Percentiles rank a stretch among this genome's conserved stretches.
phyloP scores from a whole-genome alignment of 345 rosid genomes.

The Hibiscus tridactylites region DNA sequence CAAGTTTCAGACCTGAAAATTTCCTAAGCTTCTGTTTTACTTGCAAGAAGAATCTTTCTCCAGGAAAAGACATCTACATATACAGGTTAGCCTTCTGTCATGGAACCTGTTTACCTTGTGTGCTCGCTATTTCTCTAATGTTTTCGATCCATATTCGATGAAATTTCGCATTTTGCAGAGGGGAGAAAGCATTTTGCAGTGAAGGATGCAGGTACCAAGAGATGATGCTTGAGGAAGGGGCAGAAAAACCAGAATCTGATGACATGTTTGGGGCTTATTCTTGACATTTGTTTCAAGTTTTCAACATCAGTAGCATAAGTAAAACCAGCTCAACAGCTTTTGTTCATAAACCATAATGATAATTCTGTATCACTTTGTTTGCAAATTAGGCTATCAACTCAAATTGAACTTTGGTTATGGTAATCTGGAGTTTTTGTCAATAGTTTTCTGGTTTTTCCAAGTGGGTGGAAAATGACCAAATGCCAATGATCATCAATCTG shows the following conservation, averaged over 20 bases:
- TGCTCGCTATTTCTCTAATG: neutral
- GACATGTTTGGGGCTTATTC: conserved; percentile 18
- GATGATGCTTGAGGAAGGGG: conserved; percentile 51
- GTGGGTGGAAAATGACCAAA: conserved; percentile 6
- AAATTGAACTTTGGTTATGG: neutral
- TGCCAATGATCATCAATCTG: conserved; percentile 6
- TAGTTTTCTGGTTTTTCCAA: conserved; percentile 9
- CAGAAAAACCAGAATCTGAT: conserved; percentile 15
- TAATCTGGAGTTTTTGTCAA: conserved; percentile 11
- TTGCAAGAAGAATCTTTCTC: conserved; percentile 75
- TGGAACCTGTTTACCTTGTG: neutral
- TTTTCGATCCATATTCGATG: neutral
- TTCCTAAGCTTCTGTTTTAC: conserved; percentile 70
- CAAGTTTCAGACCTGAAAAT: conserved; percentile 35
- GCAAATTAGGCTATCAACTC: neutral
- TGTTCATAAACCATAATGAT: neutral
- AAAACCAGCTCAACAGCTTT: neutral
- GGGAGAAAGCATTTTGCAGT: conserved; percentile 94
- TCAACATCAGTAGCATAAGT: neutral
- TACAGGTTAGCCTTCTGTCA: conserved; percentile 52
- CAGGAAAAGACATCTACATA: conserved; percentile 82
- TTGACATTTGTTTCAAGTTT: neutral
- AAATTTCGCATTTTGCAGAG: conserved; percentile 32
- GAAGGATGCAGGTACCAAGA: conserved; percentile 63
- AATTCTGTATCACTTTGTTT: neutral